Conservation (phyloP, 805 yeast species). For the Starmerella powellii region DNA sequence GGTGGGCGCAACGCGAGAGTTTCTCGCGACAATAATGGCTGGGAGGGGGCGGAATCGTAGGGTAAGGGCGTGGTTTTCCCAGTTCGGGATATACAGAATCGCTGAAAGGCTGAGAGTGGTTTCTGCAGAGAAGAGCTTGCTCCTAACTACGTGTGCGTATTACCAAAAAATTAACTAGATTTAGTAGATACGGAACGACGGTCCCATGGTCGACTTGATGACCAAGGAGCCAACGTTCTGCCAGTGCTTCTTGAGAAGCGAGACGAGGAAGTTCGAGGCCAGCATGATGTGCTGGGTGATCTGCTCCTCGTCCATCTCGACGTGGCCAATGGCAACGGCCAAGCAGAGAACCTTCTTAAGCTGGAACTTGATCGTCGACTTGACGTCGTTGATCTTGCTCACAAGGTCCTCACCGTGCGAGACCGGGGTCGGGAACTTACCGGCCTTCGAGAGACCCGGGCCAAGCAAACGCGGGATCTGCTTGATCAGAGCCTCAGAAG, state of each 20-base stretch:
- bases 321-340: slow-evolving; percentile 99
- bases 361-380: slow-evolving; percentile 99
- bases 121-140: not conserved
- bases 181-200: slow-evolving; percentile 99
- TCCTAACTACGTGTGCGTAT: not conserved
- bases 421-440: slow-evolving; percentile 99
- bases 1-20: no score
- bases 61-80: no score
- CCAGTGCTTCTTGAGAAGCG: slow-evolving; percentile 99
- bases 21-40: not conserved
- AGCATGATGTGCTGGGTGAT: slow-evolving; percentile 96
- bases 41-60: not conserved
- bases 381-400: slow-evolving; percentile 91
- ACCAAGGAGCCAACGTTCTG: slow-evolving; percentile 99
- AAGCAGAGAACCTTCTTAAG: slow-evolving; percentile 98
- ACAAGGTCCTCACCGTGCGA: slow-evolving; percentile 98
- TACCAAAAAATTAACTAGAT: slow-evolving; percentile 20
- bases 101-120: no score
- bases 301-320: slow-evolving; percentile 96
- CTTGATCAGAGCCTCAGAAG: slow-evolving; percentile 98
- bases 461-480: slow-evolving; percentile 99
- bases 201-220: slow-evolving; percentile 99
- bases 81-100: no score
- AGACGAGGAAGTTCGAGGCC: slow-evolving; percentile 98
- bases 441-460: slow-evolving; percentile 99